phyloP scores from a whole-genome alignment of 495 filamentous ascomycete species.

The Penicillium coprophilum region DNA sequence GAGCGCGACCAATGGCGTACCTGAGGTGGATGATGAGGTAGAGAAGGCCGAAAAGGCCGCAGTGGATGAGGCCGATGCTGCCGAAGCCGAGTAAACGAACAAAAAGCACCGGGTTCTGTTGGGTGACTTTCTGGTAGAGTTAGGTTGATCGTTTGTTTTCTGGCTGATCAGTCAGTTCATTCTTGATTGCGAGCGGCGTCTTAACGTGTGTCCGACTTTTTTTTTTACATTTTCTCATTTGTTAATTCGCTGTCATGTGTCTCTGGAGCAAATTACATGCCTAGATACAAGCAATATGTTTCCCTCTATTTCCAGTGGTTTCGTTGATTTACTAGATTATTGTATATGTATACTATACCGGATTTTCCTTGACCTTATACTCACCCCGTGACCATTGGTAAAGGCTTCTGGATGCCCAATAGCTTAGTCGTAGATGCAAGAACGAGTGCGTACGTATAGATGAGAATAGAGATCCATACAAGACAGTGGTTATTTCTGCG shows the following conservation, averaged over 20 bases:
- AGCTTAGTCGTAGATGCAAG: neutral
- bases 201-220: slow-evolving; percentile 35
- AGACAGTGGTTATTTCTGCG: neutral
- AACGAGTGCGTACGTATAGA: neutral
- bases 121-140: slow-evolving; percentile 22
- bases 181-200: slow-evolving; percentile 35
- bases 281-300: slow-evolving; percentile 15
- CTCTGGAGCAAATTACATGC: slow-evolving; percentile 7
- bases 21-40: slow-evolving; percentile 29
- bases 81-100: slow-evolving; percentile 27
- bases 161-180: slow-evolving; percentile 26
- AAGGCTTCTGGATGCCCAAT: neutral
- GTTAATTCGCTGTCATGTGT: slow-evolving; percentile 11
- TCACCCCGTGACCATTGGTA: neutral
- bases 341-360: slow-evolving; percentile 6
- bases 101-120: slow-evolving; percentile 19
- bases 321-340: slow-evolving; percentile 1
- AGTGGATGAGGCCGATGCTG: slow-evolving; percentile 23
- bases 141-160: slow-evolving; percentile 31
- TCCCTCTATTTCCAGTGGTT: slow-evolving; percentile 3
- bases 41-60: slow-evolving; percentile 20
- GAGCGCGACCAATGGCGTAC: slow-evolving; percentile 35
- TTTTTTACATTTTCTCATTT: slow-evolving; percentile 17
- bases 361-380: neutral
- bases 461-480: too few species aligned